phyloP scores from a whole-genome alignment of 441 rosid species.

The Eruca vesicaria region DNA sequence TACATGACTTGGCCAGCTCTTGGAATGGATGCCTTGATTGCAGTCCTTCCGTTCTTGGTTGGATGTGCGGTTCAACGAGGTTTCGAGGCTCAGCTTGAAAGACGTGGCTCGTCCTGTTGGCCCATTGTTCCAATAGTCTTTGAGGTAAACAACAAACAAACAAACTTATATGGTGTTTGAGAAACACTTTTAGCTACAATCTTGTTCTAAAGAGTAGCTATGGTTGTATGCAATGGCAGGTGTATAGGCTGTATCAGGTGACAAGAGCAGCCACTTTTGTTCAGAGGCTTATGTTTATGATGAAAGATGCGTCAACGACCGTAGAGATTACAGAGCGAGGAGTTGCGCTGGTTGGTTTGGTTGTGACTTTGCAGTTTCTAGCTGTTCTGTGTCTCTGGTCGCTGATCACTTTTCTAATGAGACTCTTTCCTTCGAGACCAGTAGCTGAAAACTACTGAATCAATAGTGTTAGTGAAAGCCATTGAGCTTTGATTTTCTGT shows the following conservation, averaged over 20 bases:
- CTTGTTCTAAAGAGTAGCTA: background rate
- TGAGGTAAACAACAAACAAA: conserved; percentile 49
- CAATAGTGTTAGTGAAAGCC: background rate
- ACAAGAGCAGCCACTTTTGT: conserved; percentile 76
- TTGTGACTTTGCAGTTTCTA: conserved; percentile 63
- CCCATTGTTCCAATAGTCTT: conserved; percentile 79
- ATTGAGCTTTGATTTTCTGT: conserved; percentile 40
- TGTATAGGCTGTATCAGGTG: conserved; percentile 78
- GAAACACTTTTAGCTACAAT: background rate
- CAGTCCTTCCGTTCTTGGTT: conserved; percentile 69
- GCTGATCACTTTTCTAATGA: conserved; percentile 65
- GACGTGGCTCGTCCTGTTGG: conserved; percentile 73
- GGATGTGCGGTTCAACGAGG: conserved; percentile 72
- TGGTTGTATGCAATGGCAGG: conserved; percentile 43
- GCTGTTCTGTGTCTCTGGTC: conserved; percentile 90
- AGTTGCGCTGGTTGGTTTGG: conserved; percentile 60
- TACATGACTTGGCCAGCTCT: conserved; percentile 72
- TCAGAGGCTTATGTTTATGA: conserved; percentile 60
- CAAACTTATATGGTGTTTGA: background rate
- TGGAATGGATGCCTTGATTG: conserved; percentile 57
- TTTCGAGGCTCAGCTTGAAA: conserved; percentile 55
- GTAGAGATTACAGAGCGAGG: conserved; percentile 54
- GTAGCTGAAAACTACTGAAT: conserved; percentile 68
- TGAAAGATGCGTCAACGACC: conserved; percentile 59
- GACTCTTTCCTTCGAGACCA: conserved; percentile 90